phyloP scores from a whole-genome alignment of 495 filamentous ascomycete genomes.

The Neurospora tetrasperma region DNA sequence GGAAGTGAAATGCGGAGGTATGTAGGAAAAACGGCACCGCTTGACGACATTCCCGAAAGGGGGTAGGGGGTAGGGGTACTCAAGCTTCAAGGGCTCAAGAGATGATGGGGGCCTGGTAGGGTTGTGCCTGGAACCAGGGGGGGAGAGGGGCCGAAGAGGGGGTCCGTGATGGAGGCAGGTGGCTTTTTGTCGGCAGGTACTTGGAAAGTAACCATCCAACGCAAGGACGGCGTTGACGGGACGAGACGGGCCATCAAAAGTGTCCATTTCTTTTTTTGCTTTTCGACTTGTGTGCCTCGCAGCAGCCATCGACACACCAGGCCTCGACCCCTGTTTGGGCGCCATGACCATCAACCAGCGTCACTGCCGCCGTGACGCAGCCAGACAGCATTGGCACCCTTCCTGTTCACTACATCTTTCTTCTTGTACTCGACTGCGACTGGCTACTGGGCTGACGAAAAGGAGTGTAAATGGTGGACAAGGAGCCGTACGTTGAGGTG shows the following conservation, averaged over 20 bases:
- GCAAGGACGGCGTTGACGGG: background rate
- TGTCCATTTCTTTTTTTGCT: background rate
- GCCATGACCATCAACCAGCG: background rate
- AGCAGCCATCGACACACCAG: background rate
- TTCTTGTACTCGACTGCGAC: background rate
- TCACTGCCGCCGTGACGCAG: background rate
- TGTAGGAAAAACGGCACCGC: constrained; percentile 20
- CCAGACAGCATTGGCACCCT: background rate
- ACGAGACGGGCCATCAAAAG: background rate
- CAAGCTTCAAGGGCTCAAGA: background rate
- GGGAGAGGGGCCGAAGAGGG: background rate
- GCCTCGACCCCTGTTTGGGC: background rate
- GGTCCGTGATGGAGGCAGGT: background rate
- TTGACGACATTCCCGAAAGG: constrained; percentile 26
- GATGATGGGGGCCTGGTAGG: background rate
- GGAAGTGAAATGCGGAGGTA: constrained; percentile 22
- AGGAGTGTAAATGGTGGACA: background rate
- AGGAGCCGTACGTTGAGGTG: background rate
- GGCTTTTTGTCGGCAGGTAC: background rate
- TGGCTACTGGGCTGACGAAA: background rate
- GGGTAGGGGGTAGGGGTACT: background rate
- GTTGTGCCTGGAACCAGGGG: constrained; percentile 4
- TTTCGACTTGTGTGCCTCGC: background rate
- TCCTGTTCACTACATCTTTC: background rate
- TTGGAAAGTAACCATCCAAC: background rate